Base-by-base conservation (phyloP, 2,329 filamentous ascomycete species). In the Calonectria pseudoreteaudii region DNA sequence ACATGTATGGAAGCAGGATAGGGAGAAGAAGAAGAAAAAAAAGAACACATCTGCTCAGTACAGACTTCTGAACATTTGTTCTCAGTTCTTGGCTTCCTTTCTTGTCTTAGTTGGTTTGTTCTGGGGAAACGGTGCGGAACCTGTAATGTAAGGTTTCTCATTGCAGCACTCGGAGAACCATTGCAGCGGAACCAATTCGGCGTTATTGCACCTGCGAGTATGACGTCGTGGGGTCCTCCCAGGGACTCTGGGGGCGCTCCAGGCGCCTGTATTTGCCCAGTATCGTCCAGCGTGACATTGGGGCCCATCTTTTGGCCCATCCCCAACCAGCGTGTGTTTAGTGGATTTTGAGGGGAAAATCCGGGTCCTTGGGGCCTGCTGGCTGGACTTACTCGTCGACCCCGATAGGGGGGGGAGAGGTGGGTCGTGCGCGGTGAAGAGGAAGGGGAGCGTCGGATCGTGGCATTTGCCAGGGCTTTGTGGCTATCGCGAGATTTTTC, bases 321-420 rank as follows among this genome's bases (percentile, higher is more conserved):
- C 53, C 47, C 53, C 71, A 69, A 66, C 44, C 44, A 66, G 44
- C n/a, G n/a, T 28, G 41, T 28, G 34, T 31, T 38, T 44, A 34
- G 28, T 36, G 31, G 38, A 62, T 30, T 53, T 58, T 38, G 67
- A 62, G 66, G 71, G 71, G 66, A 50, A 72, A 72, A 49, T 56
- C 70, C 26, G 66, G 66, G 36, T 14, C 58, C 23, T 36, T 20
- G 30, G 30, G 38, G 23, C n/a, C 58, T 23, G 50, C 58, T 23
- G 50, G 53, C 47, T 64, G 44, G 56, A 56, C 56, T 71, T 38
- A 26, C 18, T 73, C 71, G 71, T 69, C 66, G 71, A 71, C 71
- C 44, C 71, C 71, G 71, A 60, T 60, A 71, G 53, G 68, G n/a
- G 14, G 26, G 41, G 47, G 10, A 47, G 23, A n/a, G 52, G 41